Percentiles rank a stretch among this genome's conserved stretches.
Evolutionary conservation across 2,329 filamentous ascomycete genomes (phyloP).

Genomic region (Penicillium sclerotigenum): DNA sequence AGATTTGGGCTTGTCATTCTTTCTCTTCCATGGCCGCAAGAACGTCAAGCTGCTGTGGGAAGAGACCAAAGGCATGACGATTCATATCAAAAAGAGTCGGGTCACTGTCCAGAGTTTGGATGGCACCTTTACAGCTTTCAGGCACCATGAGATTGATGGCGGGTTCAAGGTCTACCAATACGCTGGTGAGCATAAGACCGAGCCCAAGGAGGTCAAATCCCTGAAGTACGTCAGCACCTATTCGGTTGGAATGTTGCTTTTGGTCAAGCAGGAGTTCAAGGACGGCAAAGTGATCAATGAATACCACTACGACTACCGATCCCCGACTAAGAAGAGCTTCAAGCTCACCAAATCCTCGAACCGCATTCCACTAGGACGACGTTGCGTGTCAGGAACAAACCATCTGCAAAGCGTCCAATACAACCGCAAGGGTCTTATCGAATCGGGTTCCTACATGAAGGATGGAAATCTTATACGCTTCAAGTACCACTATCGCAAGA

Average conservation of each 20-base stretch:
- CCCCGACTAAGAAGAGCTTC: constrained; percentile 25
- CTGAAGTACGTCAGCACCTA: constrained; percentile 51
- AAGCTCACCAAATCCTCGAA: constrained; percentile 25
- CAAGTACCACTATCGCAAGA: constrained; percentile 55
- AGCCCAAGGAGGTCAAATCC: constrained; percentile 43
- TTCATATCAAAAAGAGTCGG: constrained; percentile 47
- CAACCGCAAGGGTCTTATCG: constrained; percentile 53
- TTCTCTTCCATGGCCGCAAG: constrained; percentile 50
- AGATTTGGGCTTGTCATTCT: constrained; percentile 45
- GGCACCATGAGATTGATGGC: constrained; percentile 39
- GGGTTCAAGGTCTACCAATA: constrained; percentile 43
- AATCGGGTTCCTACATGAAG: constrained; percentile 53
- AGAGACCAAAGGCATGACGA: constrained; percentile 49
- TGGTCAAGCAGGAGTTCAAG: constrained; percentile 46
- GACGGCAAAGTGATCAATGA: constrained; percentile 44
- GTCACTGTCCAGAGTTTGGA: constrained; percentile 49
- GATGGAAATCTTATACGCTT: constrained; percentile 53
- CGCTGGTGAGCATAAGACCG: constrained; percentile 42
- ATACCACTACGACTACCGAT: constrained; percentile 49
- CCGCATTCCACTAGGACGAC: constrained; percentile 47
- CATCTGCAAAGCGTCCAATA: constrained; percentile 50
- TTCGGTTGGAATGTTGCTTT: constrained; percentile 46
- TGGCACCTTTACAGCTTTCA: constrained; percentile 51
- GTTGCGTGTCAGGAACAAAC: constrained; percentile 47
- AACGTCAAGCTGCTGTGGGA: constrained; percentile 49